Conservation (phyloP, 805 yeast genomes). For the Debaryomyces prosopidis region DNA sequence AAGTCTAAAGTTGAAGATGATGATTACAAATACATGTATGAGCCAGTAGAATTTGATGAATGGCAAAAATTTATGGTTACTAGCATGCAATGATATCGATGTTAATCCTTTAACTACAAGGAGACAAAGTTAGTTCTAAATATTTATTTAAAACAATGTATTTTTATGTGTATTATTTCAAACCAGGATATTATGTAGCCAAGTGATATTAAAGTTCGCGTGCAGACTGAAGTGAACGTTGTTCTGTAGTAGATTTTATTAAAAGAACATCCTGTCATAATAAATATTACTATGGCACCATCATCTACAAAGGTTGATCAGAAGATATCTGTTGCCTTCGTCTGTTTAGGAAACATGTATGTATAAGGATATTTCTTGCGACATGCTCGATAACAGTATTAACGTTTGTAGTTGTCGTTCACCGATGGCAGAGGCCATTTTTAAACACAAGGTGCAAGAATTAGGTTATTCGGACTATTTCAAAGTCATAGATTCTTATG, state of each 20-base stretch:
- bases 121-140: too few relatives aligned
- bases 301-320: conserved; percentile 18
- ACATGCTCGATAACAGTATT: conserved; percentile 9
- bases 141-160: too few relatives aligned
- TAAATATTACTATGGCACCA: conserved; percentile 13
- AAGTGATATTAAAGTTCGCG: too few relatives aligned
- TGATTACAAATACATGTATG: conserved; percentile 22
- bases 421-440: conserved; percentile 97
- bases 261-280: neutral
- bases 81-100: conserved; percentile 9
- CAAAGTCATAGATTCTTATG: conserved; percentile 75
- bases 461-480: conserved; percentile 48
- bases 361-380: conserved; percentile 22
- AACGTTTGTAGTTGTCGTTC: conserved; percentile 70
- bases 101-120: neutral
- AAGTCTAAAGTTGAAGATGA: conserved; percentile 24
- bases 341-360: conserved; percentile 86
- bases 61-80: conserved; percentile 31
- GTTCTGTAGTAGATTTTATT: neutral
- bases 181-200: too few relatives aligned
- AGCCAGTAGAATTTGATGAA: conserved; percentile 35
- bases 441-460: conserved; percentile 60
- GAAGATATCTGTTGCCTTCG: conserved; percentile 72
- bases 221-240: too few relatives aligned
- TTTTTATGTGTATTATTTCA: too few relatives aligned